Evolutionary conservation across 2,329 filamentous ascomycete genomes (phyloP), one percentile per base, ranked within the genome.

Genomic region (Sporothrix mexicana): DNA sequence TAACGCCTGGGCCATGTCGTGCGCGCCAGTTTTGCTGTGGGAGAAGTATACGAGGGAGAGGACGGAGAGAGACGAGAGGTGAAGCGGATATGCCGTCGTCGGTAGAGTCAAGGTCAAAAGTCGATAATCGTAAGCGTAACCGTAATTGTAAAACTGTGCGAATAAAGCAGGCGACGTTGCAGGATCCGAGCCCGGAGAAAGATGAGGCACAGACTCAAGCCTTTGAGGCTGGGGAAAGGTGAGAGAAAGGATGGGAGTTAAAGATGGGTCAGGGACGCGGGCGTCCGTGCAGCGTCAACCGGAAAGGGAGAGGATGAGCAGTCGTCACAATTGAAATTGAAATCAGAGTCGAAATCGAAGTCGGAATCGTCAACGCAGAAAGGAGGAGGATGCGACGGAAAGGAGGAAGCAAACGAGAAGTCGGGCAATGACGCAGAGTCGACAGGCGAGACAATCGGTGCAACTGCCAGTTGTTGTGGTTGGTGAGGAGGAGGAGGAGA

Each of bases 1-100:
- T 76, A 75, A 74, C 76, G 75, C 67, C 74, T 74, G 71, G 70
- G 75, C 76, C 76, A 77, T 77, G 75, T 59, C 76, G 76, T 73
- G 74, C 73, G 73, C 69, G 73, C 71, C 73, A 73, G 74, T 36
- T 72, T 75, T 70, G 68, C 72, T 55, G 51, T 47, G 45, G 61
- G 49, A 45, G n/a, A 12, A 7, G 30, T 10, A 3, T 30, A 25
- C 25, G 17, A 49, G 55, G 45, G 20, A 45, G 20, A n/a, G 41
- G 4, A 59, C 13, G 10, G 41, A 43, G 51, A 49, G n/a, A 43
- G 41, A 9, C 49, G 23, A 25, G n/a, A 8, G 45, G 17, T 30
- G 23, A 12, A 17, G 49, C 7, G 7, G 20, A 13, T 3, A 47
- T 55, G 36, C 20, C 25, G 9, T 47, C 23, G 61, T 13, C 20